These are phyloP conservation scores for Oryza officinalis DNA, from an alignment of 176 grass and related monocot genomes.

Conservation along the genomic window DNA sequence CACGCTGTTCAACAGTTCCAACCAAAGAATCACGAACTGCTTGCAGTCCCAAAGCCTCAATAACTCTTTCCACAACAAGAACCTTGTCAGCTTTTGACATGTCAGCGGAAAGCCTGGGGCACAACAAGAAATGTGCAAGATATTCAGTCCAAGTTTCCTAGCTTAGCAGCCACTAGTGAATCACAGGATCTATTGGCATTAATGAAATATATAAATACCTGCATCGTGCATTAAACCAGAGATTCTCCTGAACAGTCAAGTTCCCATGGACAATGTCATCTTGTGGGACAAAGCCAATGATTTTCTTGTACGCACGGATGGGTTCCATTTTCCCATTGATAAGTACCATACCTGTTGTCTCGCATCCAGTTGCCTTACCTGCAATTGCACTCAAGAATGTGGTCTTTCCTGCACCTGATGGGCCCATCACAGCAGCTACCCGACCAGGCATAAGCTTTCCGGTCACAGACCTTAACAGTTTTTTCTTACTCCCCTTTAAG, in stretches of 20 bases:
- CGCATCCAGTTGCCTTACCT: slow-evolving; percentile 82
- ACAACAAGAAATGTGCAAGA: background rate
- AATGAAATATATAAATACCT: slow-evolving; percentile 46
- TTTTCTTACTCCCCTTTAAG: slow-evolving; percentile 87
- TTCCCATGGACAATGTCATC: slow-evolving; percentile 98
- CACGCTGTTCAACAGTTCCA: slow-evolving; percentile 85
- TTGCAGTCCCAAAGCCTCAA: slow-evolving; percentile 79
- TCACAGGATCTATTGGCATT: background rate
- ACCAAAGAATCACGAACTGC: slow-evolving; percentile 81
- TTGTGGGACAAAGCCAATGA: slow-evolving; percentile 95
- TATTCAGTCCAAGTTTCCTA: slow-evolving; percentile 16
- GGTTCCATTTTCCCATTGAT: slow-evolving; percentile 83
- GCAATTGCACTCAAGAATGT: slow-evolving; percentile 86
- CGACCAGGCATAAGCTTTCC: slow-evolving; percentile 85
- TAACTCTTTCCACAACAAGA: slow-evolving; percentile 90
- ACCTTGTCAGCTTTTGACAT: slow-evolving; percentile 93
- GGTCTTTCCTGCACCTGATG: slow-evolving; percentile 90
- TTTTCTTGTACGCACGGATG: slow-evolving; percentile 84
- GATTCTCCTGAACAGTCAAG: slow-evolving; percentile 90
- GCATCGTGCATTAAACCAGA: slow-evolving; percentile 95
- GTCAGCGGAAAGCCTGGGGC: slow-evolving; percentile 65
- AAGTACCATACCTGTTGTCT: slow-evolving; percentile 57
- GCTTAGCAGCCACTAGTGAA: background rate
- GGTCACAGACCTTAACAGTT: slow-evolving; percentile 71
- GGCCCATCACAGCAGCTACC: slow-evolving; percentile 91